Percentiles rank a stretch among this genome's conserved stretches.
These are phyloP conservation scores for Trametes punicea DNA, from an alignment of 768 basidiomycete genomes.

Conservation along the genomic window DNA sequence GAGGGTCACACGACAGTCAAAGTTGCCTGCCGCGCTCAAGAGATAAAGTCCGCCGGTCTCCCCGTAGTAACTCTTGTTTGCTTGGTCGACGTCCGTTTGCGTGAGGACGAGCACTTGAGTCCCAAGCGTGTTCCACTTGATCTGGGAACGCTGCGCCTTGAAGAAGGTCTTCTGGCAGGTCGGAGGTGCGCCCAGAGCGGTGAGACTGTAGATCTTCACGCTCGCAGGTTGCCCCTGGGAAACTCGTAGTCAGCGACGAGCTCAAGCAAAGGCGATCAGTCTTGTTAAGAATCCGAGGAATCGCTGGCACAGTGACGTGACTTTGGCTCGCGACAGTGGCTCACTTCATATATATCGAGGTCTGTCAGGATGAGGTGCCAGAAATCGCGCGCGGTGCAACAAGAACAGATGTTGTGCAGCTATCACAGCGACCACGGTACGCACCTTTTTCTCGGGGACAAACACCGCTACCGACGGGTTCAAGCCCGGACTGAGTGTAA, in stretches of 20 bases:
- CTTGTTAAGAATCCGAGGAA: no score
- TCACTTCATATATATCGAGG: no score
- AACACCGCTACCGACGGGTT: slow-evolving; percentile 92
- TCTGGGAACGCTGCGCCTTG: slow-evolving; percentile 88
- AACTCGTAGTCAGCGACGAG: background rate
- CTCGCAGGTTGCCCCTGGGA: slow-evolving; percentile 80
- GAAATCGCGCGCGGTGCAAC: no score
- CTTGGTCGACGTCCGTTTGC: slow-evolving; percentile 95
- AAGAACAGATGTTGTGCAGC: no score
- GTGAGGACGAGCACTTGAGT: slow-evolving; percentile 90
- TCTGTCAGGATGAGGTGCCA: no score
- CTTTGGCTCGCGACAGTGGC: no score
- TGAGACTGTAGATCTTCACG: slow-evolving; percentile 79
- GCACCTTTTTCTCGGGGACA: slow-evolving; percentile 87
- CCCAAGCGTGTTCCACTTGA: slow-evolving; percentile 96
- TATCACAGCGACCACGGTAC: slow-evolving; percentile 24
- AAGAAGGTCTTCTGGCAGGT: slow-evolving; percentile 90
- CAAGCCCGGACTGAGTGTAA: slow-evolving; percentile 77
- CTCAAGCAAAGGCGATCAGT: background rate
- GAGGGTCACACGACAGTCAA: slow-evolving; percentile 82
- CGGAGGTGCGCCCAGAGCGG: slow-evolving; percentile 57
- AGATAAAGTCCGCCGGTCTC: slow-evolving; percentile 90
- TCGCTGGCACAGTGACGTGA: no score
- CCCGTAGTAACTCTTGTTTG: slow-evolving; percentile 97
- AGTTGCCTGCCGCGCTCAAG: slow-evolving; percentile 87